These are phyloP conservation scores for Thecamonas trahens DNA, from an alignment of 78 protist genomes.

Conservation along the genomic window DNA sequence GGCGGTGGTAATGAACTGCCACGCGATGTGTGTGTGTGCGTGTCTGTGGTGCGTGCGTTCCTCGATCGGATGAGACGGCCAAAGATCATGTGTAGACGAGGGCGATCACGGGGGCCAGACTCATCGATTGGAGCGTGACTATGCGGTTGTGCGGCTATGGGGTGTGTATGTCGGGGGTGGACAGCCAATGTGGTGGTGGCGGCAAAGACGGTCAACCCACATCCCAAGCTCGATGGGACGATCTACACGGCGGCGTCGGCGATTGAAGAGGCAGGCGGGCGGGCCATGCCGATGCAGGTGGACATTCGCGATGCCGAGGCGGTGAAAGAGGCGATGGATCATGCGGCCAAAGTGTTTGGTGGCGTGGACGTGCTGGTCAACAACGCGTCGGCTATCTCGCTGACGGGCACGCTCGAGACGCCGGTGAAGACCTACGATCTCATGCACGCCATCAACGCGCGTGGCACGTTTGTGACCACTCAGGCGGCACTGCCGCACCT, in stretches of 20 bases:
- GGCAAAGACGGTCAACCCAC: conserved; percentile 58
- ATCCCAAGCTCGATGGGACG: conserved; percentile 80
- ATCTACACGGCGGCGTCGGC: conserved; percentile 58
- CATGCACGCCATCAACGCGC: conserved; percentile 63
- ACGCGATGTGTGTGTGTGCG: too few relatives aligned
- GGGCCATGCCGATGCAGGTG: conserved; percentile 11
- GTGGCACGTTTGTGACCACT: conserved; percentile 69
- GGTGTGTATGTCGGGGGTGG: too few relatives aligned
- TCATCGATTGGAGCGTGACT: too few relatives aligned
- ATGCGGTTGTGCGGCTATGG: too few relatives aligned
- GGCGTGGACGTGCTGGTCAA: conserved; percentile 80
- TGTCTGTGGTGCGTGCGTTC: too few relatives aligned
- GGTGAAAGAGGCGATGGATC: conserved; percentile 52
- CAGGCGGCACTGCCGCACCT: conserved; percentile 63
- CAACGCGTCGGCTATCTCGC: conserved; percentile 74
- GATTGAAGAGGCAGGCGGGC: conserved; percentile 45
- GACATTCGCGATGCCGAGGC: conserved; percentile 63
- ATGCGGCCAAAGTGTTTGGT: conserved; percentile 62
- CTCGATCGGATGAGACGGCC: too few relatives aligned
- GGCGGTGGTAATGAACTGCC: too few relatives aligned
- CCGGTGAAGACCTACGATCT: conserved; percentile 61
- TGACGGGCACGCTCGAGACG: conserved; percentile 65
- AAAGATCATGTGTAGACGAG: too few relatives aligned
- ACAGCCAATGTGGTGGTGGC: too few relatives aligned
- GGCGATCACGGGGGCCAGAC: too few relatives aligned